phyloP scores from a whole-genome alignment of 2,329 filamentous ascomycete genomes.

The Onygenales sp. region DNA sequence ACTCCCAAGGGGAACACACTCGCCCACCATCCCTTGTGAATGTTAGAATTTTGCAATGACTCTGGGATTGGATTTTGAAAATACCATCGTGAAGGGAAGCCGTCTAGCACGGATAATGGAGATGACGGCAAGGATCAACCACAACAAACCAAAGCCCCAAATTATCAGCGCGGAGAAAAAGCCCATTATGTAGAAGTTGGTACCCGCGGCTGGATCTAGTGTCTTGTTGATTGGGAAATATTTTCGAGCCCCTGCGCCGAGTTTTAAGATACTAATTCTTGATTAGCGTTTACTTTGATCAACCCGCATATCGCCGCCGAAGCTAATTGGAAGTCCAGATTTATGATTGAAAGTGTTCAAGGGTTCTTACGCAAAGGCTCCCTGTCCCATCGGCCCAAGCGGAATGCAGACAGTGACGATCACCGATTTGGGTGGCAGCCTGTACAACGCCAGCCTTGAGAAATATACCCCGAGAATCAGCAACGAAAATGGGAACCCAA shows the following conservation, averaged over 20 bases:
- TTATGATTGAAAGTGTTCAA: conserved; percentile 4
- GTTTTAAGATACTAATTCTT: conserved; percentile 34
- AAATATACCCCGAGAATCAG: conserved; percentile 61
- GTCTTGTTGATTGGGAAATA: conserved; percentile 26
- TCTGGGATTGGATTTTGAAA: too few relatives aligned
- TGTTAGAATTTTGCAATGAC: too few relatives aligned
- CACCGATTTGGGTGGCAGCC: conserved; percentile 58
- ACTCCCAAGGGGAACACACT: conserved; percentile 53
- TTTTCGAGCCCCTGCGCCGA: conserved; percentile 38
- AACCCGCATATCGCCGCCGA: not conserved
- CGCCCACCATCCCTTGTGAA: conserved; percentile 45
- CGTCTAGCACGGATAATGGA: conserved; percentile 24
- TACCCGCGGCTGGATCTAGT: conserved; percentile 21
- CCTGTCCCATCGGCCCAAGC: conserved; percentile 57
- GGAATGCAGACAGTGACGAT: conserved; percentile 62
- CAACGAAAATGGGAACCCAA: conserved; percentile 52
- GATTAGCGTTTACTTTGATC: not conserved
- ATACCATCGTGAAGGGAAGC: conserved; percentile 49
- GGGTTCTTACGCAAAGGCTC: conserved; percentile 43
- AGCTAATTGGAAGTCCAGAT: not conserved
- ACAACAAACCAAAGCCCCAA: conserved; percentile 31
- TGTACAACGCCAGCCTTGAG: conserved; percentile 57
- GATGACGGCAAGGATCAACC: conserved; percentile 31
- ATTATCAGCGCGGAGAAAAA: conserved; percentile 28
- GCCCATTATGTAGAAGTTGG: conserved; percentile 26